phyloP scores from a whole-genome alignment of 345 rosid genomes.

The Sisymbrium altissimum region DNA sequence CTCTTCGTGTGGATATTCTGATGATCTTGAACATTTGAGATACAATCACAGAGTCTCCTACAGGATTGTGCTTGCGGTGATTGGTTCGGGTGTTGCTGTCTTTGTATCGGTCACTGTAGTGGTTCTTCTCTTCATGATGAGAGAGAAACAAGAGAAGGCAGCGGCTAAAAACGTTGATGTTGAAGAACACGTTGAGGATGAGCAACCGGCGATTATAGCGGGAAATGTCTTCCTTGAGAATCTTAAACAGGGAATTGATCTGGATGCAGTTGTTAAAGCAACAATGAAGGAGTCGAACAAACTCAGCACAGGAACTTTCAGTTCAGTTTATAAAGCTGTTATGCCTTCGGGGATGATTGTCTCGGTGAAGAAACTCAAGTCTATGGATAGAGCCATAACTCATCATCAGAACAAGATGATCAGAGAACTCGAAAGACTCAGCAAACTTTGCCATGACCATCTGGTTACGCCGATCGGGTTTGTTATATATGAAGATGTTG shows the following conservation, averaged over 20 bases:
- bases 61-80: constrained; percentile 72
- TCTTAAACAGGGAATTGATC: constrained; percentile 86
- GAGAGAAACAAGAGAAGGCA: constrained; percentile 92
- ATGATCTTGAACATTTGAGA: constrained; percentile 38
- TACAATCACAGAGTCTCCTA: constrained; percentile 83
- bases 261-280: constrained; percentile 79
- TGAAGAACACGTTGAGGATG: constrained; percentile 45
- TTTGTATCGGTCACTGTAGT: constrained; percentile 78
- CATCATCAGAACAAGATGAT: constrained; percentile 94
- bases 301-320: constrained; percentile 80
- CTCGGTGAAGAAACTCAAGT: constrained; percentile 76
- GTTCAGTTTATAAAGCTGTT: constrained; percentile 76
- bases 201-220: constrained; percentile 61
- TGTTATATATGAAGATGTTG: constrained; percentile 87
- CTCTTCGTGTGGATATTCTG: constrained; percentile 47
- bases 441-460: constrained; percentile 93
- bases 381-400: constrained; percentile 79
- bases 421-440: constrained; percentile 89
- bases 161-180: constrained; percentile 46
- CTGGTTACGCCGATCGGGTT: constrained; percentile 77
- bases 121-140: constrained; percentile 85
- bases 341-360: constrained; percentile 95
- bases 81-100: constrained; percentile 90
- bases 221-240: constrained; percentile 83
- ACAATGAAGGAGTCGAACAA: constrained; percentile 81